phyloP scores from a whole-genome alignment of 768 basidiomycete species.

The Trametes gibbosa region DNA sequence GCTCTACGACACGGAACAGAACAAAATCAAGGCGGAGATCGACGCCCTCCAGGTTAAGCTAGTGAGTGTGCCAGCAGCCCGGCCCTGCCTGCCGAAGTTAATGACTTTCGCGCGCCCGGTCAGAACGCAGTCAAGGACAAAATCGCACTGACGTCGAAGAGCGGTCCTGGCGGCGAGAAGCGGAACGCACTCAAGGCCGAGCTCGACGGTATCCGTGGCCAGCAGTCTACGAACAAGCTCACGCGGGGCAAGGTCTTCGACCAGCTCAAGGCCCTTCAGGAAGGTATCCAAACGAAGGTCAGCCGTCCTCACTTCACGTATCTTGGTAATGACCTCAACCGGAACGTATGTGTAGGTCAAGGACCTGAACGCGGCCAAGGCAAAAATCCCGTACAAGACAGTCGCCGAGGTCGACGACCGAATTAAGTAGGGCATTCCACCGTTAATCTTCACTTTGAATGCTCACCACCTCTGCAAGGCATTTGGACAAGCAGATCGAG shows the following conservation, averaged over 20 bases:
- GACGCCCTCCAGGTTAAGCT: conserved; percentile 77
- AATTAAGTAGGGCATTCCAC: conserved; percentile 59
- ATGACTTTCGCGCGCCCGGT: conserved; percentile 12
- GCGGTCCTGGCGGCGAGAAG: conserved; percentile 66
- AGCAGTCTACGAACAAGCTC: conserved; percentile 76
- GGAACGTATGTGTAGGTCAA: conserved; percentile 55
- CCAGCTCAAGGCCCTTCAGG: conserved; percentile 77
- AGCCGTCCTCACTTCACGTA: not conserved
- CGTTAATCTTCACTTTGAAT: not conserved
- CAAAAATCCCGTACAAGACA: conserved; percentile 76
- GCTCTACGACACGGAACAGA: conserved; percentile 82
- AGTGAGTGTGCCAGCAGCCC: conserved; percentile 45
- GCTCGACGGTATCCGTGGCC: conserved; percentile 71
- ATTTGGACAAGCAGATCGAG: conserved; percentile 88
- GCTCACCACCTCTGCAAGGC: conserved; percentile 39
- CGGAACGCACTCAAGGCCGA: conserved; percentile 72
- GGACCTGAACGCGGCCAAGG: conserved; percentile 78
- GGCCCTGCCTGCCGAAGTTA: conserved; percentile 2
- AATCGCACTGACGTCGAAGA: conserved; percentile 60
- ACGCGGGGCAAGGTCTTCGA: conserved; percentile 70
- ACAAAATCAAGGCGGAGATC: conserved; percentile 77
- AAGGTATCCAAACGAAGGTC: conserved; percentile 83
- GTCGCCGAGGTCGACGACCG: conserved; percentile 85
- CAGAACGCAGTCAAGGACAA: conserved; percentile 76
- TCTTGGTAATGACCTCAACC: not conserved